Evolutionary conservation across 176 grass and related monocot genomes (phyloP), one percentile per base, ranked within the genome.

Genomic region (Eremochloa ophiuroides): DNA sequence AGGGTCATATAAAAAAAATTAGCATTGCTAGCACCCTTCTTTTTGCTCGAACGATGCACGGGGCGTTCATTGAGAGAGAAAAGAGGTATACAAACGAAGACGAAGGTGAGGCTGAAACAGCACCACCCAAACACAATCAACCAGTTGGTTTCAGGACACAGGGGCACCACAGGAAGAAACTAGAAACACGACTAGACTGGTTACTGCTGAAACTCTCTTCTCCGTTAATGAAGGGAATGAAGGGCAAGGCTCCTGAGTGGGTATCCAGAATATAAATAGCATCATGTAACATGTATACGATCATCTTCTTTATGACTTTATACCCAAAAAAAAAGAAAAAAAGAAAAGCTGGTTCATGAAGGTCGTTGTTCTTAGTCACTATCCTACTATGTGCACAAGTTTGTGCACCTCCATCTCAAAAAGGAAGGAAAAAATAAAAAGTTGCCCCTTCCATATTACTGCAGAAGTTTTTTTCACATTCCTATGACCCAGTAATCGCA

Each of bases 1-100:
- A 82, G 15, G 27, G 67, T 73, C 29, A 66, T 60, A 58, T 40
- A 10, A 82, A 81, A 58, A 58, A 38, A 69, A 68, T 48, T 48
- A 72, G 8, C 41, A 72, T 6, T 20, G 26, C 15, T 26, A 48
- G 68, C 40, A 71, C 23, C 12, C n/a, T 70, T 55, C 51, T 55
- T 55, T 55, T 55, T 55, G 51, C 51, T 23, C 1, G 8, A 56
- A 56, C 8, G 51, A 56, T 0, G 0, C 55, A 59, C 22, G 0
- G 12, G n/a, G 5, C 23, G 26, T 59, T 59, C 55, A 59, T 12
- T 12, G 53, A 58, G 53, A 58, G 9, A 58, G n/a, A 59, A 26
- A 59, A 59, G 23, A 59, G 55, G 9, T 26, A 26, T 12, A 25
- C 55, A 59, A 26, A 59, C 55, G 26, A 59, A 26, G 55, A 59